Evolutionary conservation across 2,329 filamentous ascomycete species (phyloP), one percentile per base, ranked within the genome.

Genomic region (Alternaria ethzedia): DNA sequence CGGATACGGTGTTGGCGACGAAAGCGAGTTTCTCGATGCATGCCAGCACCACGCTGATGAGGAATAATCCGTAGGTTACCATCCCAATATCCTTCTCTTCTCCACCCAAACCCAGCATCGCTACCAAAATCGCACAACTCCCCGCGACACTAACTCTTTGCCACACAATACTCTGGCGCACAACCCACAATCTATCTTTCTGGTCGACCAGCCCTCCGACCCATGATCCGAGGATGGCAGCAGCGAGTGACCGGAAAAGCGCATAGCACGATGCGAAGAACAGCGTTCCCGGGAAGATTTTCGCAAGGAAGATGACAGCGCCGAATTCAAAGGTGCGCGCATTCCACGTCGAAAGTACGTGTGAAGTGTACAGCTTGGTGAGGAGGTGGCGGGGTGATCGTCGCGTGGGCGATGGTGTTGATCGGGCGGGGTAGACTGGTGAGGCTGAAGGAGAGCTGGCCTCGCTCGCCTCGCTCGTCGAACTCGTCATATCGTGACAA

Each of bases 181-280:
- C 79, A 4, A 80, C 70, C 25, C 59, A 54, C 9, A 85, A 71
- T 2, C 83, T 75, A 32, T 81, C 70, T 6, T 81, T 82, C 0
- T 65, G 77, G 74, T 93, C 91, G 41, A 93, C 86, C 43, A 83
- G 83, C 2, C 74, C 71, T 2, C 91, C 91, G 6, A 93, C 76
- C 49, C 81, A 81, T 12, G 87, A 86, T 0, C 89, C 86, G 7
- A 91, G 79, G 0, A 88, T 26, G 5, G 90, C 85, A 0, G 88
- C 89, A 0, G 87, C 82, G 0, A 83, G 78, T 6, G 86, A 84
- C 21, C 91, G 86, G 6, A 85, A 81, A 7, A 93, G 79, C 0
- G 90, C 90, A 71, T 93, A 93, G n/a, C 90, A 79, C 0, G 90
- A 92, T 59, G 89, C 84, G 36, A 88, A 90, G 21, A 91, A 82